Evolutionary conservation across 176 grass and related monocot species (phyloP).

Genomic region (Oryza glumipatula): DNA sequence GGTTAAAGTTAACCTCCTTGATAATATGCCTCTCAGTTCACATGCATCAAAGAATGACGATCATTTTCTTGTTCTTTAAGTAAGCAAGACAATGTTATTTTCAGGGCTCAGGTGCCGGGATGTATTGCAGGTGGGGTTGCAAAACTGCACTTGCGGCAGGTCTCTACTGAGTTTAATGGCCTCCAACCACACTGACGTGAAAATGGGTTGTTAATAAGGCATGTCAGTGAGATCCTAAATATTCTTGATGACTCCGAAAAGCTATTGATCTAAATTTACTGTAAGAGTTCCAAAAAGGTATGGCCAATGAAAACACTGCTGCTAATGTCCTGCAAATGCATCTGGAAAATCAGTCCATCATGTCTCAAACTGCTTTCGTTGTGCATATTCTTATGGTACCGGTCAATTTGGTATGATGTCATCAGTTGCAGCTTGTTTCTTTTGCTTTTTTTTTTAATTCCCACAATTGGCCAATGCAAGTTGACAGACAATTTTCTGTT

Average conservation of each 20-base stretch:
- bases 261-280: background rate
- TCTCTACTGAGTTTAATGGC: no score
- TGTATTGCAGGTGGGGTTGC: background rate
- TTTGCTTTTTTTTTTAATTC: conserved; percentile 17
- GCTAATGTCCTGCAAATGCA: background rate
- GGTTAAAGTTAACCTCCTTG: background rate
- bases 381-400: background rate
- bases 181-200: background rate
- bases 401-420: background rate
- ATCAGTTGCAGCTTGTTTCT: background rate
- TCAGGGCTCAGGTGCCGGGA: background rate
- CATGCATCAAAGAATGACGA: background rate
- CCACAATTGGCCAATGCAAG: background rate
- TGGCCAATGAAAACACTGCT: background rate
- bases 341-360: background rate
- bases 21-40: background rate
- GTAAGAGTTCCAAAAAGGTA: background rate
- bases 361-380: conserved; percentile 10
- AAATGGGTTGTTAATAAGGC: background rate
- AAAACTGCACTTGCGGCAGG: background rate
- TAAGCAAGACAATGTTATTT: background rate
- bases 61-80: background rate
- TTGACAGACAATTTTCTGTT: background rate
- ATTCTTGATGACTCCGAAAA: background rate
- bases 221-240: background rate